Percentiles rank a stretch among this genome's conserved stretches.
Evolutionary conservation across 192 early-diverging fungal genomes (phyloP).

Genomic region (Umbelopsis sp.): DNA sequence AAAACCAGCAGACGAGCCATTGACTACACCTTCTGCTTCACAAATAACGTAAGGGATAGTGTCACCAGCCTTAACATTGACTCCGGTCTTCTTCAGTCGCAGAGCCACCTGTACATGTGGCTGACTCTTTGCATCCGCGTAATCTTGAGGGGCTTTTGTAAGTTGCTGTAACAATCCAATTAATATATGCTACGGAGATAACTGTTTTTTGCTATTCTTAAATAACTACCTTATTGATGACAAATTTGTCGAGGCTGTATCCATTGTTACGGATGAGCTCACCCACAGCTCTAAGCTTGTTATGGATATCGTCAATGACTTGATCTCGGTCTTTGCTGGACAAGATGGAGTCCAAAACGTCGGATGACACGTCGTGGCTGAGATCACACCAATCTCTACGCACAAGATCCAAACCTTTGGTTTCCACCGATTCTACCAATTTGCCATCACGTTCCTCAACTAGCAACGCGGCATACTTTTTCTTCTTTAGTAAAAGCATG

Average conservation of each 20-base stretch:
- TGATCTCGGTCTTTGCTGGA: constrained; percentile 62
- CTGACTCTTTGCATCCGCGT: constrained; percentile 84
- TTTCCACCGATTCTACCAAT: constrained; percentile 65
- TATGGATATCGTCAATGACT: constrained; percentile 78
- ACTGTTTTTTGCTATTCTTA: background rate
- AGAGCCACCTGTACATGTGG: constrained; percentile 97
- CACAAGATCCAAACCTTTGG: constrained; percentile 95
- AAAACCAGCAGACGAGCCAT: constrained; percentile 46
- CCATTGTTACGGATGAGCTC: constrained; percentile 69
- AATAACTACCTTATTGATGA: constrained; percentile 81
- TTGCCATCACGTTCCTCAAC: constrained; percentile 63
- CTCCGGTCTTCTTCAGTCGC: constrained; percentile 70
- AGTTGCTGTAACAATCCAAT: constrained; percentile 56
- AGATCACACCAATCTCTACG: constrained; percentile 97
- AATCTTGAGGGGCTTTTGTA: constrained; percentile 90
- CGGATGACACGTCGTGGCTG: constrained; percentile 84
- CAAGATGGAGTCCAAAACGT: constrained; percentile 66
- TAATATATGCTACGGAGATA: background rate
- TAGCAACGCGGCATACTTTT: constrained; percentile 94
- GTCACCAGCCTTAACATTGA: constrained; percentile 77
- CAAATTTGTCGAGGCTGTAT: constrained; percentile 81
- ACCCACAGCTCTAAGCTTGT: constrained; percentile 68
- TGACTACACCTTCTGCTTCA: constrained; percentile 41
- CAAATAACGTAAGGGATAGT: constrained; percentile 94
- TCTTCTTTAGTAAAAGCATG: constrained; percentile 94